Evolutionary conservation across 148 eudicot genomes (phyloP).

Genomic region (Pharnaceum exiguum): DNA sequence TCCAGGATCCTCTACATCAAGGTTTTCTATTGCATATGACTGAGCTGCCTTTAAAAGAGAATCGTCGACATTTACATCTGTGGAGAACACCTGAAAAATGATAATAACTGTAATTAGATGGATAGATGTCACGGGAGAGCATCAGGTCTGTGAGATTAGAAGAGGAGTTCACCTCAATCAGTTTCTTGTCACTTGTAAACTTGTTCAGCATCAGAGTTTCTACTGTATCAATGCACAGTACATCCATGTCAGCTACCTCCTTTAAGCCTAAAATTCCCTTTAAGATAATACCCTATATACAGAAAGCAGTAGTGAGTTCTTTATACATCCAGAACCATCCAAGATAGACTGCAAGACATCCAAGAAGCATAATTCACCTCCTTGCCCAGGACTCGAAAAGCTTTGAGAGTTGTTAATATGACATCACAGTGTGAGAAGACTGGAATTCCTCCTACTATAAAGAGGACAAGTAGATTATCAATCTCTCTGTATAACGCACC

Average conservation of each 20-base stretch:
- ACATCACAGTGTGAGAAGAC: background rate
- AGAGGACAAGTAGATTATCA: background rate
- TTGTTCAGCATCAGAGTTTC: slow-evolving; percentile 2
- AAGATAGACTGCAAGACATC: background rate
- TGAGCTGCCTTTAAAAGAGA: slow-evolving; percentile 1
- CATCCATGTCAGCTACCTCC: slow-evolving; percentile 12
- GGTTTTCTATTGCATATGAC: background rate
- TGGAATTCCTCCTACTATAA: slow-evolving; percentile 9
- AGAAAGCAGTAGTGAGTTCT: background rate
- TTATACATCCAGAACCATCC: background rate
- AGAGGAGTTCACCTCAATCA: background rate
- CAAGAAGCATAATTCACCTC: background rate
- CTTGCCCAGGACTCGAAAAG: background rate
- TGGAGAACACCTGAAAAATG: background rate
- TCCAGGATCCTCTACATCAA: too few relatives aligned
- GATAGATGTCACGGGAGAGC: background rate
- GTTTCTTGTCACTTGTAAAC: background rate
- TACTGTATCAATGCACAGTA: slow-evolving; percentile 1
- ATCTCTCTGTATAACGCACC: background rate
- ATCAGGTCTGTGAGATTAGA: background rate
- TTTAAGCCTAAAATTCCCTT: slow-evolving; percentile 3
- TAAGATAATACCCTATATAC: background rate
- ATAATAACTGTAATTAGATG: background rate
- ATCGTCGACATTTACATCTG: background rate
- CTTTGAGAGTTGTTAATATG: background rate